Evolutionary conservation across 495 filamentous ascomycete genomes (phyloP), one percentile per base, ranked within the genome.

Genomic region (Hypomontagnella monticulosa): DNA sequence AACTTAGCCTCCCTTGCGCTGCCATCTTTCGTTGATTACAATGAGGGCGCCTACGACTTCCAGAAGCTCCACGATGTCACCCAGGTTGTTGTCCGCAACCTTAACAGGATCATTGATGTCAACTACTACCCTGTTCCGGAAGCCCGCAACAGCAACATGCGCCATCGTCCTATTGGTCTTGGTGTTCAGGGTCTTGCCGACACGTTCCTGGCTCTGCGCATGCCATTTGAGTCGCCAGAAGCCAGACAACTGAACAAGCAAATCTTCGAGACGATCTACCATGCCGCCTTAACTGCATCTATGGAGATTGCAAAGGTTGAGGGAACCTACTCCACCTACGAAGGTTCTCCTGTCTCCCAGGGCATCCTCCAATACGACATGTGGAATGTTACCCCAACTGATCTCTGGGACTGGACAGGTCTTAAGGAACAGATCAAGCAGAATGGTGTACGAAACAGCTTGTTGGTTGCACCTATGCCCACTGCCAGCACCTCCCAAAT

Each of bases 191-290:
- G 95, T 84, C 89, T 99, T 67, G 95, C 95, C n/a, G 95, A 99
- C 84, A 92, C 92, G 47, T 99, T 99, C 89, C 86, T 99, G 62
- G 94, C 96, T 54, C 89, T 99, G 56, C 95, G 96, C 71, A 83
- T 96, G 81, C 95, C 95, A 7, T 99, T 99, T 75, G 95, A 99
- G 74, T 99, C 96, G 0, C 85, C 91, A 14, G 91, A 97, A 80
- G 95, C 95, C 41, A 89, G 89, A 66, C 85, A 94, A 72, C 85
- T 99, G 70, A 99, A 99, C 84, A 94, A 89, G 70, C 93, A 98
- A 78, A 97, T 99, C 75, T 99, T 99, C 71, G 95, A 99, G 86
- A 99, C 95, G 38, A 97, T 99, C 80, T 99, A 99, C 81, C 95
- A 99, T 76, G 95, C 88, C 75, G 93, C 92, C 58, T 81, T 99